Evolutionary conservation across 805 yeast genomes (phyloP), one percentile per base, ranked within the genome.

Genomic region (Starmerella scarabaei): DNA sequence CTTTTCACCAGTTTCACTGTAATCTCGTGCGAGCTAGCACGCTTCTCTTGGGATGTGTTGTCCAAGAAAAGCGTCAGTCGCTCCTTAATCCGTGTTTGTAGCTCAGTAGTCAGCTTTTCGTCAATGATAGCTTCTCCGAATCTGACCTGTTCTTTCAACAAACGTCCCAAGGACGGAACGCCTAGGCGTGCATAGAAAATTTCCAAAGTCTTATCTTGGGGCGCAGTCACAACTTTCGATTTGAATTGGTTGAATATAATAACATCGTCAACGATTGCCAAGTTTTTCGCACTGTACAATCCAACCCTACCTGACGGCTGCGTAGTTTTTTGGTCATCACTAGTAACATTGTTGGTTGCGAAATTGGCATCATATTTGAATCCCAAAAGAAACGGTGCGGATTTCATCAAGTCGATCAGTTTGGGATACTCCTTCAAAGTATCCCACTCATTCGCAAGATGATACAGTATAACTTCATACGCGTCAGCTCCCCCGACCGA

Each of bases 261-360:
- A 5, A 63, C 57, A 39, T 63, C 62, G 40, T 63, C 65, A 8
- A 58, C 59, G 29, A 63, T 52, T 8, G 54, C 56, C 19, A 61
- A 38, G 12, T 60, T 54, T 1, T 42, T 12, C 1, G 63, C 58
- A 4, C 40, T 18, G 12, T 53, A 53, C 18, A 62, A 49, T 14
- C 53, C 39, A 8, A 37, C 43, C 26, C 43, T 44, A 2, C 48
- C 45, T n/a, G n/a, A n/a, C n/a, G n/a, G n/a, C n/a, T n/a, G n/a
- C n/a, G n/a, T n/a, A n/a, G n/a, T n/a, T n/a, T n/a, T n/a, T n/a
- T n/a, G n/a, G n/a, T n/a, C n/a, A 3, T 31, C 28, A 4, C 47
- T 45, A 1, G 21, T 21, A 5, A 28, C 35, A 5, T 17, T 28
- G 3, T 30, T 41, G 1, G 14, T 38, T n/a, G 33, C 33, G 9